Evolutionary conservation across 495 filamentous ascomycete genomes (phyloP).

Genomic region (Hypoxylon intermedium): DNA sequence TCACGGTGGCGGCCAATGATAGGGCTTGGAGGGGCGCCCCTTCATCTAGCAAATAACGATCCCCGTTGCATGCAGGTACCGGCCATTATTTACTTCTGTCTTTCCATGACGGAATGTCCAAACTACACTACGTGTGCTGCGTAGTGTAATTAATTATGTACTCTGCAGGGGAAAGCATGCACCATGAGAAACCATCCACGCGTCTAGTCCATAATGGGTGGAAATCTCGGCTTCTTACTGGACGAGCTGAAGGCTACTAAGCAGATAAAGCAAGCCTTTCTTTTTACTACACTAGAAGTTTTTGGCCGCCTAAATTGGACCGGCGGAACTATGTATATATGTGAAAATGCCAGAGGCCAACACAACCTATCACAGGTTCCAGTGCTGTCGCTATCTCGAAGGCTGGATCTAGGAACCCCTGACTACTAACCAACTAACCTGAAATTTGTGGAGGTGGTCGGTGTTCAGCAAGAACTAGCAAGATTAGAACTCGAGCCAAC

Average conservation of each 20-base stretch:
- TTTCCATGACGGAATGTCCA: slow-evolving; percentile 33
- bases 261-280: background rate
- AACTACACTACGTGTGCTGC: slow-evolving; percentile 24
- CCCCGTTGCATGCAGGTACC: slow-evolving; percentile 42
- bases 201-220: slow-evolving; percentile 24
- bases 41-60: slow-evolving; percentile 20
- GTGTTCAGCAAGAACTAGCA: slow-evolving; percentile 6
- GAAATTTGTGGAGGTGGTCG: background rate
- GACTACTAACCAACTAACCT: too few species aligned
- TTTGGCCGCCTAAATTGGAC: too few species aligned
- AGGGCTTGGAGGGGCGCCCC: background rate
- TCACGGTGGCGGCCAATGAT: slow-evolving; percentile 28
- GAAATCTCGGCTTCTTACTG: slow-evolving; percentile 3
- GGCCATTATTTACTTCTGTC: slow-evolving; percentile 32
- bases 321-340: too few species aligned
- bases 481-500: slow-evolving; percentile 22
- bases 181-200: slow-evolving; percentile 28
- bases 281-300: too few species aligned
- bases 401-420: background rate
- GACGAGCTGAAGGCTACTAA: background rate
- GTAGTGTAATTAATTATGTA: slow-evolving; percentile 29
- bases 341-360: too few species aligned
- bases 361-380: background rate
- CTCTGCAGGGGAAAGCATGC: slow-evolving; percentile 19
- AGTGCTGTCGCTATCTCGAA: background rate